These are phyloP conservation scores for Alternaria hordeiaustralica DNA, from an alignment of 2,329 filamentous ascomycete genomes.

Conservation along the genomic window DNA sequence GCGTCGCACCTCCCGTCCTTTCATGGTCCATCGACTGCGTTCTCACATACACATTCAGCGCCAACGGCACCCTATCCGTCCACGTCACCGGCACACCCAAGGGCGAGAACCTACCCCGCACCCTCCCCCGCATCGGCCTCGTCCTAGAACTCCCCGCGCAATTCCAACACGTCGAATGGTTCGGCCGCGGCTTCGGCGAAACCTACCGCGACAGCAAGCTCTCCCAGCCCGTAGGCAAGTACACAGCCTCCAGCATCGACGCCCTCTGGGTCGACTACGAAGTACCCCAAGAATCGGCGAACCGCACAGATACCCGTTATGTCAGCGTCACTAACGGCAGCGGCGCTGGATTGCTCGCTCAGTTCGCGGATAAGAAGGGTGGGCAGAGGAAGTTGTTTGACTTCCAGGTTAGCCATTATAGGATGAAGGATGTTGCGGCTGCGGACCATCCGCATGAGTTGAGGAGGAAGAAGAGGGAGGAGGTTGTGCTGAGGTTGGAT, in stretches of 20 bases:
- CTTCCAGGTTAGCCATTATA: conserved; percentile 65
- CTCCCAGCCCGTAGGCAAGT: conserved; percentile 60
- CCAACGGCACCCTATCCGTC: conserved; percentile 55
- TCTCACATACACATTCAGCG: conserved; percentile 61
- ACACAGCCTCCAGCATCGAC: conserved; percentile 54
- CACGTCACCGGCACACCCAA: conserved; percentile 54
- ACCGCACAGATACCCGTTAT: conserved; percentile 67
- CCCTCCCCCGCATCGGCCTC: conserved; percentile 68
- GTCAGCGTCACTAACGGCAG: conserved; percentile 45
- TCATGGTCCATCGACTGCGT: conserved; percentile 56
- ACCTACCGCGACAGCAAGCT: conserved; percentile 71
- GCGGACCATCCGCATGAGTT: conserved; percentile 71
- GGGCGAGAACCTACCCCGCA: conserved; percentile 59
- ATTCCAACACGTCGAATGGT: conserved; percentile 63
- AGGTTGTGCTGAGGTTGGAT: conserved; percentile 65
- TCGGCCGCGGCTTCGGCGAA: conserved; percentile 69
- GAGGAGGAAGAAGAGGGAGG: conserved; percentile 58
- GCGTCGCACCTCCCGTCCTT: conserved; percentile 65
- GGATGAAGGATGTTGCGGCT: conserved; percentile 59
- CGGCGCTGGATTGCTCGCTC: conserved; percentile 25
- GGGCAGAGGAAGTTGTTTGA: conserved; percentile 33
- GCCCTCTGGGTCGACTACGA: conserved; percentile 67
- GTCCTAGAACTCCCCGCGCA: conserved; percentile 59
- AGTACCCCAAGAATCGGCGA: conserved; percentile 72
- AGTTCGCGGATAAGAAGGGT: conserved; percentile 34